Evolutionary conservation across 1,284 basidiomycete genomes (phyloP), one percentile per base, ranked within the genome.

Genomic region (Chalciporus sp.): DNA sequence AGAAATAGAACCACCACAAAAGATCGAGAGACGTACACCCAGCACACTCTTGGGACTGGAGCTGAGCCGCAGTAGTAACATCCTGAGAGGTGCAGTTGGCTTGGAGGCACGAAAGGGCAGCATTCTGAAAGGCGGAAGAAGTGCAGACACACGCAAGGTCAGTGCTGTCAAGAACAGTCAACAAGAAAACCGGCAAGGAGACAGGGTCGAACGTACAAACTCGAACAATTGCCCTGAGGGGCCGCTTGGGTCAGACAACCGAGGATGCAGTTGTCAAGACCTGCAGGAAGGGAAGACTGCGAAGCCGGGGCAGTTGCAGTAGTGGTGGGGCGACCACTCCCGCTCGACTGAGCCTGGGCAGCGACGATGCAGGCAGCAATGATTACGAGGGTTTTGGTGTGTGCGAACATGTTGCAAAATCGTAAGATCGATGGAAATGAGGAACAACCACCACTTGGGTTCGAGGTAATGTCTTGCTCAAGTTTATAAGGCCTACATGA

Each of bases 81-180:
- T 72, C 69, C 0, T 26, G 7, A 0, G 47, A 0, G 0, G 60
- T 49, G 7, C 67, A 68, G 37, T 55, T 66, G 5, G 43, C 7
- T 14, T 9, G 1, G 19, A 68, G 51, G 47, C 67, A 68, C 4
- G 2, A 0, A 0, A 0, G 4, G 12, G 61, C 62, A 2, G 53
- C 48, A 10, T 4, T 0, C 19, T 69, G 68, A 65, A 64, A 68
- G 2, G 57, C 9, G 1, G 14, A 10, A 29, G 66, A 70, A 0
- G 58, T 51, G 41, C 67, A 68, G 19, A 59, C 55, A n/a, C 67
- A 68, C 0, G 29, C 0, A 7, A 68, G 1, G 45, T 68, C 47
- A 0, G 69, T 42, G 47, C 68, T 72, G 27, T 41, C 5, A 27
- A 33, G 11, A 33, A 33, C 31, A 33, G 31, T 33, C 12, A 33